Evolutionary conservation across 1,139 yeast species (phyloP), one percentile per base, ranked within the genome.

Genomic region (Magnusiomyces suaveolens): DNA sequence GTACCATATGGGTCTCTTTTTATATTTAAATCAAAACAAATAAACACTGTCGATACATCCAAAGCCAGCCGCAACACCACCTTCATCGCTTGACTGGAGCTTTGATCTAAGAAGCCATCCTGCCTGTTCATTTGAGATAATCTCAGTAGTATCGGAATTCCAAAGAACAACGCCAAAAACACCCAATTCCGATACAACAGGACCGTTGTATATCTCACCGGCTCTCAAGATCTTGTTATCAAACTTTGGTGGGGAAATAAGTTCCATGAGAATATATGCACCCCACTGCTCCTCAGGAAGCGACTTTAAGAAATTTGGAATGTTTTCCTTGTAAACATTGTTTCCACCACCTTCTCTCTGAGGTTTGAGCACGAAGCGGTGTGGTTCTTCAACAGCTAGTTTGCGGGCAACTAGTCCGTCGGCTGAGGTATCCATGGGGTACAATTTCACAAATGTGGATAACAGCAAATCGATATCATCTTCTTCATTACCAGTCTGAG

Each of bases 31-130:
- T 38, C 43, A 60, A 24, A 63, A 65, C 24, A 76, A 63, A 43
- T 72, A 71, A 39, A 80, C 74, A 63, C 90, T 86, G 69, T 92
- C 98, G 53, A 92, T 88, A 69, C 97, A 89, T 12, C 97, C 98
- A 71, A 87, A 92, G 0, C 98, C 98, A 16, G 98, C 97, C 33
- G 97, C 97, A 38, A 92, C 97, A 43, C 98, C 98, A 51, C 98
- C 98, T 73, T 92, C 98, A 69, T 92, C 83, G 55, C 95, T 85
- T 1, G 84, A 75, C 61, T 87, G 84, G 57, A 89, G 80, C 69
- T 92, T 92, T 1, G 97, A 87, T 70, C 98, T 81, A 62, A 92
- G 73, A 60, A 92, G 75, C 81, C 87, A 87, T 3, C 97, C 97
- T 1, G 89, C 81, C 60, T 79, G 79, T 47, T 80, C 80, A 67